Evolutionary conservation across 129 eudicot species (phyloP), one percentile per base, ranked within the genome.

Genomic region (Centrapalus pauciflorus): DNA sequence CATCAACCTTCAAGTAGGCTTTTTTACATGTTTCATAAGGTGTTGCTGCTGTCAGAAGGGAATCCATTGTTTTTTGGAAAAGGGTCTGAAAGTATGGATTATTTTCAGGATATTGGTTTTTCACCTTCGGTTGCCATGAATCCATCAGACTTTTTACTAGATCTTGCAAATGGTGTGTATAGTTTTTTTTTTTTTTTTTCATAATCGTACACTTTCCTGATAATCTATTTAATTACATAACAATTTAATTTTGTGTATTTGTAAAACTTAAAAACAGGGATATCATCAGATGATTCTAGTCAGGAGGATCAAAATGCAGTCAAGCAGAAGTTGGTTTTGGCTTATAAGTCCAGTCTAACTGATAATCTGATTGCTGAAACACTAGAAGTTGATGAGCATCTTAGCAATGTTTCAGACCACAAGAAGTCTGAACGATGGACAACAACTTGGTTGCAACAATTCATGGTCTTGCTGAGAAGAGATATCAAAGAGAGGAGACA

Each of bases 1-100:
- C 98, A 87, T 59, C 98, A 91, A 61, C 98, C 98, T 19, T 87
- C 96, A 5, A 85, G 96, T 66, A 80, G 90, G 64, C 70, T 91
- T 51, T 91, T 83, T 68, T 87, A 91, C 67, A 85, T 91, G 98
- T 91, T 91, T 78, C 94, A 87, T 60, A 87, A 91, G 78, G 90
- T 91, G 5, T 58, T 91, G 16, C 49, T 91, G 65, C 43, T 91
- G 48, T 87, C 95, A 4, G 96, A 91, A 56, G 98, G 96, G 11
- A 87, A 87, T 51, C 76, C 83, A 5, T 66, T 91, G 83, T 91
- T 81, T 60, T 85, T 76, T 38, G 98, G 98, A 0, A 88, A 76
- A 61, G 90, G 96, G 38, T 56, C 75, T 4, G 81, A 77, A 57
- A 88, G 74, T 2, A 73, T 91, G 90, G 75, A 70, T n/a, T 88